These are phyloP conservation scores for Flaveria bidentis DNA, from an alignment of 129 eudicot genomes.

Conservation along the genomic window DNA sequence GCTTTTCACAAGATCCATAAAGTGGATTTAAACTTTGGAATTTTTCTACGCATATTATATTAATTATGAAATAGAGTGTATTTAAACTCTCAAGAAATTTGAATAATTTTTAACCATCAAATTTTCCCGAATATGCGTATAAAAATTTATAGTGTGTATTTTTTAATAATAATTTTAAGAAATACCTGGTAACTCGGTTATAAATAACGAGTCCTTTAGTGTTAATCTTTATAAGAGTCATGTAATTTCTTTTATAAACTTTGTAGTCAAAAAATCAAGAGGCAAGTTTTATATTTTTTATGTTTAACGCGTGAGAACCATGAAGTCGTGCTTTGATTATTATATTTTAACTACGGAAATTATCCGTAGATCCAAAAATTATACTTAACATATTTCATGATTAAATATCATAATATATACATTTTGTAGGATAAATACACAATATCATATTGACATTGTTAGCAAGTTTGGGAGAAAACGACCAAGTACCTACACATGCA, in stretches of 20 bases:
- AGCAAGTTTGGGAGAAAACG: no score
- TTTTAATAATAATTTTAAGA: background rate
- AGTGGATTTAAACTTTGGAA: slow-evolving; percentile 35
- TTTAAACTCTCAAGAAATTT: slow-evolving; percentile 7
- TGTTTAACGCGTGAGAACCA: background rate
- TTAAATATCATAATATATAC: no score
- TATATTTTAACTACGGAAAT: background rate
- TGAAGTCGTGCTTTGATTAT: background rate
- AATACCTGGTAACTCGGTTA: background rate
- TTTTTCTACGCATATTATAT: slow-evolving; percentile 29
- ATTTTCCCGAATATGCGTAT: background rate
- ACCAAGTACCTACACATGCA: no score
- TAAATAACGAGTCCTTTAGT: no score
- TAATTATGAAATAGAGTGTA: background rate
- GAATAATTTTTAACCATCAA: background rate
- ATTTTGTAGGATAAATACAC: no score
- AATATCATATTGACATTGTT: no score
- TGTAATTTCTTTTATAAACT: background rate
- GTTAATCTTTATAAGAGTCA: background rate
- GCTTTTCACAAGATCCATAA: slow-evolving; percentile 43
- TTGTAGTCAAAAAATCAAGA: background rate
- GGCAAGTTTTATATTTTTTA: background rate
- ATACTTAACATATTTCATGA: no score
- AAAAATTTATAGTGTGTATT: background rate
- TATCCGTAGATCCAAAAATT: no score